A percentile compares a stretch with the other conserved stretches of the same genome.
Evolutionary conservation across 331 rosid species (phyloP).

Genomic region (Erythrophleum ivorense): DNA sequence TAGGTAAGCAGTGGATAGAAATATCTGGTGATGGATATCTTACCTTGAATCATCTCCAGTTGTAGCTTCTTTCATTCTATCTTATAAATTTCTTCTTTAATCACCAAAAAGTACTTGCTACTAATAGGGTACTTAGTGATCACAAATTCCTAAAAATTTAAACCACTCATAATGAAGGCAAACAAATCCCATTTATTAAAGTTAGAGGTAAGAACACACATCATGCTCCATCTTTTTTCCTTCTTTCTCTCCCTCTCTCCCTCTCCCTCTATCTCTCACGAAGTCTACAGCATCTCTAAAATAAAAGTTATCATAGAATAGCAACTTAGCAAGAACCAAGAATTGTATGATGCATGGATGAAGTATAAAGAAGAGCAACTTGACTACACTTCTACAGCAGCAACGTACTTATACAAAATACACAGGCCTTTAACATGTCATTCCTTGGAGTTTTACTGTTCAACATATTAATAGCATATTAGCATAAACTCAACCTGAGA

Average conservation of each 20-base stretch:
- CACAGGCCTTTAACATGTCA: background rate
- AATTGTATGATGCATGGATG: background rate
- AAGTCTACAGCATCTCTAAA: conserved; percentile 15
- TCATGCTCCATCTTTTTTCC: background rate
- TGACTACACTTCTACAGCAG: conserved; percentile 24
- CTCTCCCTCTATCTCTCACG: background rate
- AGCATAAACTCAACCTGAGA: conserved; percentile 49
- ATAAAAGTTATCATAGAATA: conserved; percentile 15
- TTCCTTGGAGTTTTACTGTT: conserved; percentile 2
- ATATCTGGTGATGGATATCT: background rate
- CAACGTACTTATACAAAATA: background rate
- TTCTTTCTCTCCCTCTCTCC: background rate
- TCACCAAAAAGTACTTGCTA: background rate
- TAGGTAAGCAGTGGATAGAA: background rate
- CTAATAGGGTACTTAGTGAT: background rate
- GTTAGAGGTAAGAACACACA: conserved; percentile 7
- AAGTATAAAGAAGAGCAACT: conserved; percentile 25
- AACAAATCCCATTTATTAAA: background rate
- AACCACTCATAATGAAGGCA: background rate
- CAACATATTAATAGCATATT: conserved; percentile 23
- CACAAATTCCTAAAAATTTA: background rate
- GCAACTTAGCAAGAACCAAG: background rate
- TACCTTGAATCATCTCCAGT: background rate
- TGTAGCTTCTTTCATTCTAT: background rate
- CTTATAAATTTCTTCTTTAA: background rate